Percentiles rank a stretch among this genome's conserved stretches.
These are phyloP conservation scores for Tylopilus subfusipes DNA, from an alignment of 768 basidiomycete species.

Conservation along the genomic window DNA sequence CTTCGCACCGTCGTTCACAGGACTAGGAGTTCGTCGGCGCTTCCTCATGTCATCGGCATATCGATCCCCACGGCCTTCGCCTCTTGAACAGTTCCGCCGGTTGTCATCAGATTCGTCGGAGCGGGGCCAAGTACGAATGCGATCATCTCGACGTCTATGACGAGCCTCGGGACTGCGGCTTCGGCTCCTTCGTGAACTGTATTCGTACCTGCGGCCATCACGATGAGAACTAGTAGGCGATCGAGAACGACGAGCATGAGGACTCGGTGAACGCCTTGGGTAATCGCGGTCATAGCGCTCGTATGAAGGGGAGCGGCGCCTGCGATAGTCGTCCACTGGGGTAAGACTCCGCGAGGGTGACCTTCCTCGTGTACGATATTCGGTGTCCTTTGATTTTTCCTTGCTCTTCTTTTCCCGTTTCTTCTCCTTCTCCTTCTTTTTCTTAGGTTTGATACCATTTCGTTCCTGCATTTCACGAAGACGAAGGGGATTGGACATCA, in stretches of 20 bases:
- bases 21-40: slow-evolving; percentile 38
- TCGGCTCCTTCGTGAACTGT: slow-evolving; percentile 25
- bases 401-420: slow-evolving; percentile 42
- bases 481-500: slow-evolving; percentile 83
- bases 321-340: slow-evolving; percentile 26
- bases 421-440: slow-evolving; percentile 64
- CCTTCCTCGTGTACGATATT: slow-evolving; percentile 32
- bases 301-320: slow-evolving; percentile 30
- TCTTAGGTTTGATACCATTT: slow-evolving; percentile 78
- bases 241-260: slow-evolving; percentile 43
- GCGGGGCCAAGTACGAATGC: slow-evolving; percentile 42
- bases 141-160: slow-evolving; percentile 14
- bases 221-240: slow-evolving; percentile 37
- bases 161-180: slow-evolving; percentile 30
- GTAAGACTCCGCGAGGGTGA: slow-evolving; percentile 32
- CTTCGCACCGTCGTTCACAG: slow-evolving; percentile 35
- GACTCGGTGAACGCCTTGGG: slow-evolving; percentile 42
- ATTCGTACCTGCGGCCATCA: slow-evolving; percentile 20
- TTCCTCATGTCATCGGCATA: slow-evolving; percentile 37
- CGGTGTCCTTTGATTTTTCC: slow-evolving; percentile 19
- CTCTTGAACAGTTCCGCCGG: slow-evolving; percentile 28
- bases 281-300: slow-evolving; percentile 30
- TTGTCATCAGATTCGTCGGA: slow-evolving; percentile 54
- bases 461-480: slow-evolving; percentile 77
- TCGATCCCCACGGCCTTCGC: slow-evolving; percentile 19